phyloP scores from a whole-genome alignment of 768 basidiomycete genomes.

The Lactarius tabidus region DNA sequence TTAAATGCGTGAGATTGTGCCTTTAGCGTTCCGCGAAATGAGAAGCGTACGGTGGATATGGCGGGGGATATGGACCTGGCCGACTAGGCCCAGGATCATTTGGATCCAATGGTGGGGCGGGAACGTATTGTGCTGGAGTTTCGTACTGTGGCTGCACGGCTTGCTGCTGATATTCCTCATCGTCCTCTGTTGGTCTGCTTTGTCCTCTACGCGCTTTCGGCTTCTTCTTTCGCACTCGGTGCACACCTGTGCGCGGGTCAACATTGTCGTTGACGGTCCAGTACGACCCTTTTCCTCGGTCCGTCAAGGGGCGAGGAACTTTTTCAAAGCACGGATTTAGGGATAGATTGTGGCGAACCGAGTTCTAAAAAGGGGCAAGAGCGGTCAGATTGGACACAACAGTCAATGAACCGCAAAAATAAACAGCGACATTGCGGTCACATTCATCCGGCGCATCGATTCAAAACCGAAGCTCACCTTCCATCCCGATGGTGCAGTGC shows the following conservation, averaged over 20 bases:
- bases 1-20: conserved; percentile 15
- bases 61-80: conserved; percentile 52
- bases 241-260: conserved; percentile 84
- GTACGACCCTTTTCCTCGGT: conserved; percentile 87
- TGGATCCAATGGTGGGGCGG: conserved; percentile 48
- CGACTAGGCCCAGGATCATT: conserved; percentile 61
- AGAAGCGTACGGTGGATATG: conserved; percentile 54
- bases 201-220: conserved; percentile 55
- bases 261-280: conserved; percentile 92
- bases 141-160: conserved; percentile 44
- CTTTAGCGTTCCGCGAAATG: not conserved
- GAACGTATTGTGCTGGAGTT: conserved; percentile 57
- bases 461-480: conserved; percentile 53
- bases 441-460: conserved; percentile 27
- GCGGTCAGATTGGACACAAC: conserved; percentile 11
- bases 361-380: conserved; percentile 52
- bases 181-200: conserved; percentile 32
- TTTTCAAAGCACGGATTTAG: conserved; percentile 91
- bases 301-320: conserved; percentile 85
- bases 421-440: conserved; percentile 54
- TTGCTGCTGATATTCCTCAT: conserved; percentile 60
- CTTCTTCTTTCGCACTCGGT: conserved; percentile 86
- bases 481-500: conserved; percentile 86
- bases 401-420: conserved; percentile 42
- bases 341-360: conserved; percentile 86